Evolutionary conservation across 805 yeast genomes (phyloP), one percentile per base, ranked within the genome.

Genomic region (Alloascoidea hylecoeti): DNA sequence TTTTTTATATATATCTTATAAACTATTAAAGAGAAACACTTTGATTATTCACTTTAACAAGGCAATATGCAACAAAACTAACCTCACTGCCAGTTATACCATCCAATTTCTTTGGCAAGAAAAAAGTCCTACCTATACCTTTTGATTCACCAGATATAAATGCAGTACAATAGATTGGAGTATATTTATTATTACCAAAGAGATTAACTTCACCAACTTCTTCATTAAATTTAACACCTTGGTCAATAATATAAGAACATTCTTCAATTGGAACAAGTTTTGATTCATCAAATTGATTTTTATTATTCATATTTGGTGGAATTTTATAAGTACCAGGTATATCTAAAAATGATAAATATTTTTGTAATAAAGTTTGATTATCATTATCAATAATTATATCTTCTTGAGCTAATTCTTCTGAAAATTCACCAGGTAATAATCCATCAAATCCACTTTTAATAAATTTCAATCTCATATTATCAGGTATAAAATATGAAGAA

Each of bases 361-460:
- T 5, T n/a, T 5, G 9, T 32, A 12, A n/a, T n/a, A n/a, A n/a
- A n/a, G n/a, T n/a, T n/a, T n/a, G n/a, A 15, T 42, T 35, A 46
- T 51, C 46, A 52, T 52, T 50, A 4, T 46, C 48, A 12, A 51
- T 49, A 3, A 58, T 49, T n/a, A n/a, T n/a, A n/a, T n/a, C n/a
- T n/a, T n/a, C n/a, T 17, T 58, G 37, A 3, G 45, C 41, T 1
- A 36, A 47, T 1, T 50, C 47, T 46, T 78, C 94, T 3, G 53
- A 49, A 50, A 88, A 89, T 48, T 84, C 92, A 2, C 94, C 94
- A 0, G 97, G 97, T 27, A 89, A 60, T 43, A 88, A 60, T 0
- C 96, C 96, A 52, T 78, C 72, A 56, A 88, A 89, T 1, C 89
- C 92, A 40, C 85, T 76, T 40, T 66, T 61, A 5, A 82, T 72